Percentiles rank a stretch among this genome's conserved stretches.
Evolutionary conservation across 140 eudicot genomes (phyloP).

Genomic region (Cichorium intybus): DNA sequence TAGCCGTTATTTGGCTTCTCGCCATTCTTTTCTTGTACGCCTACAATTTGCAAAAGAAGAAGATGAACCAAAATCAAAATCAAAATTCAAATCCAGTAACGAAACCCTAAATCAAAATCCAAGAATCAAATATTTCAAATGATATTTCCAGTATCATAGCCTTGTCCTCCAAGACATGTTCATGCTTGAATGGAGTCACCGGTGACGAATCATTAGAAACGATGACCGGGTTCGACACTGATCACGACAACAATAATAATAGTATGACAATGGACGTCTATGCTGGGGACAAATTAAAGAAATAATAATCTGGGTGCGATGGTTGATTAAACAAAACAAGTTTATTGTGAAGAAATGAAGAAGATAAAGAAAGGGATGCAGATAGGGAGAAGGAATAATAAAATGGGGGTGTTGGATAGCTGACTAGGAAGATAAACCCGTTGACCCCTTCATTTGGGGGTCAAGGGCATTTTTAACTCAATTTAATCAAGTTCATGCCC

Average conservation of each 20-base stretch:
- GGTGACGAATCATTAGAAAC: constrained; percentile 50
- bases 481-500: too few relatives aligned
- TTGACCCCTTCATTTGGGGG: too few relatives aligned
- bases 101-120: constrained; percentile 28
- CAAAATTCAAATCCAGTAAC: constrained; percentile 16
- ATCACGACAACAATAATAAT: constrained; percentile 29
- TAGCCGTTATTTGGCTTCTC: constrained; percentile 63
- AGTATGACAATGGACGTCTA: constrained; percentile 13
- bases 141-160: constrained; percentile 3
- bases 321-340: too few relatives aligned
- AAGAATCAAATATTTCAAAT: constrained; percentile 13
- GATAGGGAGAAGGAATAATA: too few relatives aligned
- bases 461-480: too few relatives aligned
- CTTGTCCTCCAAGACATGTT: constrained; percentile 33
- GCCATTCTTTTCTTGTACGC: constrained; percentile 48
- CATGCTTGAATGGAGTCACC: constrained; percentile 37
- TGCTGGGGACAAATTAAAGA: constrained; percentile 24
- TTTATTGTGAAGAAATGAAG: too few relatives aligned
- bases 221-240: constrained; percentile 46
- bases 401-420: too few relatives aligned
- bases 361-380: too few relatives aligned
- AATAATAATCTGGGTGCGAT: too few relatives aligned
- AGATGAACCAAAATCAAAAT: constrained; percentile 18
- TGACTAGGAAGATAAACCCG: too few relatives aligned
- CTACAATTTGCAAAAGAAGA: constrained; percentile 40